Evolutionary conservation across 1,284 basidiomycete species (phyloP).

Genomic region (Athelia sp.): DNA sequence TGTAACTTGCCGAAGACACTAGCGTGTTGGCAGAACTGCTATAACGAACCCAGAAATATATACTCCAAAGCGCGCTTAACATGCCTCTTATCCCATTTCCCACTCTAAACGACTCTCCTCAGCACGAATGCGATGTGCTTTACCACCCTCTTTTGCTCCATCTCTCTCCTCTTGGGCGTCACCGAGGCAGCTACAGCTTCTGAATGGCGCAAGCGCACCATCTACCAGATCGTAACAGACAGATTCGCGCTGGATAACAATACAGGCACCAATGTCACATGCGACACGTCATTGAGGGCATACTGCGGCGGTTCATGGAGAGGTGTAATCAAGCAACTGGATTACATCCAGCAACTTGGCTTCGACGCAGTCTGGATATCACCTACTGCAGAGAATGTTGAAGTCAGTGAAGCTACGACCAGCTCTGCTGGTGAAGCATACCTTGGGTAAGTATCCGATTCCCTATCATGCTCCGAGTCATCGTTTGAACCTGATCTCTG

Average conservation of each 20-base stretch:
- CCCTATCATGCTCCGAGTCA: background rate
- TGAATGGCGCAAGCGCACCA: no score
- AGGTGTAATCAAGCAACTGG: constrained; percentile 64
- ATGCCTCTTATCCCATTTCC: no score
- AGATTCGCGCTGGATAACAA: constrained; percentile 54
- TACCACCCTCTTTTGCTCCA: no score
- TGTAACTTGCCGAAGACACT: no score
- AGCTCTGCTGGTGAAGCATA: constrained; percentile 44
- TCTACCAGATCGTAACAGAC: constrained; percentile 56
- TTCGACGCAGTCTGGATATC: constrained; percentile 73
- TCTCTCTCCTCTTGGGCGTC: no score
- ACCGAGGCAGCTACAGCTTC: no score
- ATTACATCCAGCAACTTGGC: constrained; percentile 75
- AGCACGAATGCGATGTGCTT: no score
- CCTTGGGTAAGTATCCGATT: constrained; percentile 46
- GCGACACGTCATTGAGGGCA: constrained; percentile 46
- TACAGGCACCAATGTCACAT: constrained; percentile 30
- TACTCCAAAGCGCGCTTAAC: no score
- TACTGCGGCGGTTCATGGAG: constrained; percentile 78
- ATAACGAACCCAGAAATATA: no score
- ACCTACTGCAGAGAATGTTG: constrained; percentile 60
- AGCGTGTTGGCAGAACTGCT: no score
- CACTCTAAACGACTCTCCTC: no score
- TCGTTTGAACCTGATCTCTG: background rate
- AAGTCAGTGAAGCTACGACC: constrained; percentile 51